Conservation (phyloP, 495 filamentous ascomycete species). For the Talaromyces nanjingensis region DNA sequence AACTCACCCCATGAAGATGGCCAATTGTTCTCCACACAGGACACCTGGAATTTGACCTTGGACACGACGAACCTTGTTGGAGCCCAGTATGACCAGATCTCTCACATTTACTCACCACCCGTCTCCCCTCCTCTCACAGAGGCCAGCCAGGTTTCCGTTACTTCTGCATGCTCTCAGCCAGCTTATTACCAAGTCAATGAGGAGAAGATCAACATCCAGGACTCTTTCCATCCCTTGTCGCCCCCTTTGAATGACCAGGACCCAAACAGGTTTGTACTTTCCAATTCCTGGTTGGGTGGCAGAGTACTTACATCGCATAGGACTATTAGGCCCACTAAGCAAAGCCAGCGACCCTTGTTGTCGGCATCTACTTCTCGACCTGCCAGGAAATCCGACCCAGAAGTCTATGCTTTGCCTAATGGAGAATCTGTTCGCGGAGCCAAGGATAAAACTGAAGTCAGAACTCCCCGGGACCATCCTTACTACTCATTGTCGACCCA, state of each 20-base stretch:
- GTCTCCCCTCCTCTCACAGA: slow-evolving; percentile 42
- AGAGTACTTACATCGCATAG: slow-evolving; percentile 15
- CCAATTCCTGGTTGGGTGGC: not conserved
- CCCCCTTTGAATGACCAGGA: slow-evolving; percentile 38
- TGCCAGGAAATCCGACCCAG: slow-evolving; percentile 30
- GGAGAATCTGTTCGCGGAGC: slow-evolving; percentile 34
- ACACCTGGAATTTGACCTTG: slow-evolving; percentile 37
- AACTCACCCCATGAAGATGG: slow-evolving; percentile 36
- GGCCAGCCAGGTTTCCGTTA: slow-evolving; percentile 37
- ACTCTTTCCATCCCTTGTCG: slow-evolving; percentile 35
- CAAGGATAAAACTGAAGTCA: slow-evolving; percentile 40
- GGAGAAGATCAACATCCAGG: slow-evolving; percentile 37
- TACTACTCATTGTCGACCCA: slow-evolving; percentile 67
- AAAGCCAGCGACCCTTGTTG: slow-evolving; percentile 29
- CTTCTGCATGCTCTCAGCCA: slow-evolving; percentile 36
- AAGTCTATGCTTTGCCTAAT: slow-evolving; percentile 33
- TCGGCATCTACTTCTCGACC: slow-evolving; percentile 25
- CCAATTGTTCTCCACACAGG: slow-evolving; percentile 28
- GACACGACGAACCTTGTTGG: slow-evolving; percentile 32
- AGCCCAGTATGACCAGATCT: slow-evolving; percentile 32
- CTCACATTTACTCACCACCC: slow-evolving; percentile 31
- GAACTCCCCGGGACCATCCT: slow-evolving; percentile 65
- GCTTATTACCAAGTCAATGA: slow-evolving; percentile 36
- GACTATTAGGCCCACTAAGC: slow-evolving; percentile 34
- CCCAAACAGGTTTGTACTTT: slow-evolving; percentile 35